Evolutionary conservation across 345 rosid genomes (phyloP).

Genomic region (Rhizophora mangle): DNA sequence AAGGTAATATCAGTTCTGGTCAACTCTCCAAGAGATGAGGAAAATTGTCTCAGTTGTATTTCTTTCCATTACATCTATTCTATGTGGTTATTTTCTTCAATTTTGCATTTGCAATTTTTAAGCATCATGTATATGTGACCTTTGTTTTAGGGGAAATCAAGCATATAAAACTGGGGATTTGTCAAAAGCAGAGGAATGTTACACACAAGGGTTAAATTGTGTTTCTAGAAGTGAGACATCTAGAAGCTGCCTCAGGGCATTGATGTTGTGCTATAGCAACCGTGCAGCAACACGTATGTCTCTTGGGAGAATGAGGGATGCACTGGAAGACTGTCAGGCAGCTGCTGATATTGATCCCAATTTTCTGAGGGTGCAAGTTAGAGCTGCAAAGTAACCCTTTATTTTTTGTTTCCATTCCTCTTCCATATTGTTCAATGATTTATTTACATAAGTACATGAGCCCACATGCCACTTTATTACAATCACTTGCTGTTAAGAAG

Average conservation of each 20-base stretch:
- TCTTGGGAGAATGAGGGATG: slow-evolving; percentile 88
- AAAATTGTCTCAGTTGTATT: not conserved
- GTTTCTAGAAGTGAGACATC: slow-evolving; percentile 63
- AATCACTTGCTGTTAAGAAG: not conserved
- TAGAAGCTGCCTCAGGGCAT: slow-evolving; percentile 74
- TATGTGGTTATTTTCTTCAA: slow-evolving; percentile 10
- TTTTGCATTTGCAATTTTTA: not conserved
- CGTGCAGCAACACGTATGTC: slow-evolving; percentile 90
- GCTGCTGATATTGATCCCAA: slow-evolving; percentile 76
- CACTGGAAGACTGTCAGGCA: slow-evolving; percentile 73
- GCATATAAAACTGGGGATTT: slow-evolving; percentile 72
- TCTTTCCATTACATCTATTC: slow-evolving; percentile 7
- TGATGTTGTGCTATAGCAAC: slow-evolving; percentile 94
- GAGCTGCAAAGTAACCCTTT: slow-evolving; percentile 81
- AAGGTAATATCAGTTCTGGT: slow-evolving; percentile 43
- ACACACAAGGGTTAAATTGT: slow-evolving; percentile 73
- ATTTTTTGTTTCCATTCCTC: slow-evolving; percentile 18
- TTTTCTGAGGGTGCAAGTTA: slow-evolving; percentile 79
- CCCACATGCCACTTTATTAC: not conserved
- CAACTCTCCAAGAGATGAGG: not conserved
- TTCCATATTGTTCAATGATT: slow-evolving; percentile 3
- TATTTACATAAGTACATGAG: not conserved
- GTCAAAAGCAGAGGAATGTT: slow-evolving; percentile 77
- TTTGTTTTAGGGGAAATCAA: slow-evolving; percentile 78
- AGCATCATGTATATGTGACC: slow-evolving; percentile 22